Evolutionary conservation across 331 rosid genomes (phyloP).

Genomic region (Malus hybrid): DNA sequence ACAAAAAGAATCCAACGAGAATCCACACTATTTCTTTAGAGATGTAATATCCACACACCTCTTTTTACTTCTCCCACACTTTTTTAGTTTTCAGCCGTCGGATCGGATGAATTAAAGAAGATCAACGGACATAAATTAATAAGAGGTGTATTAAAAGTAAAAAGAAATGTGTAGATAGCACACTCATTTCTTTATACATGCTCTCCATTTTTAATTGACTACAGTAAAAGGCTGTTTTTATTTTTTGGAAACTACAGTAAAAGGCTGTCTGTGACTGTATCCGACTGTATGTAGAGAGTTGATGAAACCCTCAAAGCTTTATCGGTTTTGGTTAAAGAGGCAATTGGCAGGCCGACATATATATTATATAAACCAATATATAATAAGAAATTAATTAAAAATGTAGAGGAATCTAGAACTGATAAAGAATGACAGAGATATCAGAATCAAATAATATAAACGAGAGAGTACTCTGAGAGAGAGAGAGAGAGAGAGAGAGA

Average conservation of each 20-base stretch:
- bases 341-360: slow-evolving; percentile 41
- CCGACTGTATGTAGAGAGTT: slow-evolving; percentile 23
- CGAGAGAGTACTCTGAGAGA: slow-evolving; percentile 10
- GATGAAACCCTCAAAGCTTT: slow-evolving; percentile 48
- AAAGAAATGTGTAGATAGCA: no score
- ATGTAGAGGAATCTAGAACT: slow-evolving; percentile 34
- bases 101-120: no score
- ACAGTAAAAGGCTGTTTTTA: slow-evolving; percentile 25
- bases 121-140: no score
- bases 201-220: slow-evolving; percentile 11
- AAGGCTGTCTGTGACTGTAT: slow-evolving; percentile 81
- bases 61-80: no score
- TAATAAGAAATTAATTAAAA: slow-evolving; percentile 24
- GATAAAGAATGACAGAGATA: slow-evolving; percentile 34
- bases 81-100: no score
- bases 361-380: not conserved
- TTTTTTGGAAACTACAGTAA: no score
- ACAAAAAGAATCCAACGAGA: fast-evolving
- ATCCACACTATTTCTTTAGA: no score
- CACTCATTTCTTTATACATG: not conserved
- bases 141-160: no score
- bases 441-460: slow-evolving; percentile 17
- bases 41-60: no score
- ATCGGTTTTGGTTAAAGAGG: slow-evolving; percentile 85
- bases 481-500: slow-evolving; percentile 12